Conservation (phyloP, 768 basidiomycete species). For the Hirschioporus abietinus region DNA sequence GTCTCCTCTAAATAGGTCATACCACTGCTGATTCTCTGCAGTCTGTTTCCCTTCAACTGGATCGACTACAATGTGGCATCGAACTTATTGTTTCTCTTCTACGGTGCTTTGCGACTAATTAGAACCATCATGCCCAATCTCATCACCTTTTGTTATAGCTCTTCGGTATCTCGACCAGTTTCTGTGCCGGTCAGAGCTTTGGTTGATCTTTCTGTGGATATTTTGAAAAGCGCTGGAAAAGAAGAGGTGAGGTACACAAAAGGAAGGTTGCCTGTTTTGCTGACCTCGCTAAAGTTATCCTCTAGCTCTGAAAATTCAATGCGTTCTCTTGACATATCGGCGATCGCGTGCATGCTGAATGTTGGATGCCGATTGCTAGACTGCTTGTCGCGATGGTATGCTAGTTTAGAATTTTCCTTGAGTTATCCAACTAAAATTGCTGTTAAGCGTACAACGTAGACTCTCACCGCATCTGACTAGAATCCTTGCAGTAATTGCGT, state of each 20-base stretch:
- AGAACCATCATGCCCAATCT: background rate
- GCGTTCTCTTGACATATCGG: constrained; percentile 49
- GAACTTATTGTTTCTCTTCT: constrained; percentile 50
- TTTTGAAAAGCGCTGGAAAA: constrained; percentile 41
- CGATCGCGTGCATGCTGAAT: constrained; percentile 46
- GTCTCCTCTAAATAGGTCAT: constrained; percentile 15
- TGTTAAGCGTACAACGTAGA: constrained; percentile 43
- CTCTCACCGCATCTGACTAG: constrained; percentile 52
- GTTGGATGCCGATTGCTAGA: constrained; percentile 47
- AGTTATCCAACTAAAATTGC: background rate
- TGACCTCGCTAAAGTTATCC: constrained; percentile 35
- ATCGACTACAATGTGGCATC: constrained; percentile 53
- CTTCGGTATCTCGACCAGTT: constrained; percentile 55
- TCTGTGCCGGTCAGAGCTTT: constrained; percentile 64
- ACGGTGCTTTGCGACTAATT: constrained; percentile 29
- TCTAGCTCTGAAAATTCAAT: constrained; percentile 44
- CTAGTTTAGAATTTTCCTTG: constrained; percentile 9
- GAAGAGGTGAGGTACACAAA: constrained; percentile 36
- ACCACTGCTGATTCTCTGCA: constrained; percentile 38
- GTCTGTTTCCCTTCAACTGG: constrained; percentile 50
- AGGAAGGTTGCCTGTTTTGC: constrained; percentile 1
- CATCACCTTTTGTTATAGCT: constrained; percentile 31
- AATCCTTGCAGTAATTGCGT: constrained; percentile 46
- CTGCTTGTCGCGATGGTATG: constrained; percentile 46
- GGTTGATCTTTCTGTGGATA: constrained; percentile 43